A percentile compares a stretch with the other conserved stretches of the same genome.
phyloP scores from a whole-genome alignment of 306 rosid species.

The Vigna mungo region DNA sequence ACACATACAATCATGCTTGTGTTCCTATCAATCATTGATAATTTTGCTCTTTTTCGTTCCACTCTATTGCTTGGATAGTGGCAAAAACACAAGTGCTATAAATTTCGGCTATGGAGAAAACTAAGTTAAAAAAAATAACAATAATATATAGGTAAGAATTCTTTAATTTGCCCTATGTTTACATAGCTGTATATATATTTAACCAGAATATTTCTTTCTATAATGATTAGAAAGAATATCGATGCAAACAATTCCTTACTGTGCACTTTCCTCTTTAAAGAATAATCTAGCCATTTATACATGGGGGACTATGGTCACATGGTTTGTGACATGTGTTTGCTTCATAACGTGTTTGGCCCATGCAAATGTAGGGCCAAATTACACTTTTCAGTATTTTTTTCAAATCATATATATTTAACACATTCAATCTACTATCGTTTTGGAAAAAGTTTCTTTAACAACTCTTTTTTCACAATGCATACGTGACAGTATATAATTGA shows the following conservation, averaged over 20 bases:
- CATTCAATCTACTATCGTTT: no score
- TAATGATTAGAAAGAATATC: neutral
- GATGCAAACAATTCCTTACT: neutral
- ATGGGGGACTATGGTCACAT: neutral
- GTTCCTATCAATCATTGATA: conserved; percentile 14
- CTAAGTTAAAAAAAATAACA: neutral
- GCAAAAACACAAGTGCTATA: neutral
- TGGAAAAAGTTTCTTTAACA: no score
- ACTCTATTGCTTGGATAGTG: neutral
- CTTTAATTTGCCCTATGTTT: neutral
- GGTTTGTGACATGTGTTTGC: neutral
- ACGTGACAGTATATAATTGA: no score
- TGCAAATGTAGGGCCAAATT: neutral
- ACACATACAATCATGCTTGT: conserved; percentile 2
- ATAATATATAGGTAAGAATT: neutral
- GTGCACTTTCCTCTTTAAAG: neutral
- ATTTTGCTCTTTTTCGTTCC: conserved; percentile 6
- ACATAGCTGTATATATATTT: neutral
- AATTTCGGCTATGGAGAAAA: neutral
- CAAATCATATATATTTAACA: no score
- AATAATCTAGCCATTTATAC: neutral
- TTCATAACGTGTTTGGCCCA: neutral
- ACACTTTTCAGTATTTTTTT: neutral
- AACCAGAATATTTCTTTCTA: neutral
- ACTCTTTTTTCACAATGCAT: no score